A percentile compares a stretch with the other conserved stretches of the same genome.
These are phyloP conservation scores for Fraxinus excelsior DNA, from an alignment of 257 asterid genomes.

Conservation along the genomic window DNA sequence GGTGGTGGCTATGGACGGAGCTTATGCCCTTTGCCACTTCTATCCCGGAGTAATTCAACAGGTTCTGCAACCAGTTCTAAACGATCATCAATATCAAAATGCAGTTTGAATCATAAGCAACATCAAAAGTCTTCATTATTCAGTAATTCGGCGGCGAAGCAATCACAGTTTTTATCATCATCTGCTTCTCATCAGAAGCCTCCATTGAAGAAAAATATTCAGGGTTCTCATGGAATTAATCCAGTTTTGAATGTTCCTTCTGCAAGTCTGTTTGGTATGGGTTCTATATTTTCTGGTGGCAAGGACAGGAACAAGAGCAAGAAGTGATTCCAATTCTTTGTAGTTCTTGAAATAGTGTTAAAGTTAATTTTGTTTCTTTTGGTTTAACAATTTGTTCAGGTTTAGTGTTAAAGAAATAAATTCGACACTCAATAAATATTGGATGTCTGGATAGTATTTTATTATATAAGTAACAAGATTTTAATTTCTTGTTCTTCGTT, in stretches of 20 bases:
- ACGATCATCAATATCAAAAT: slow-evolving; percentile 34
- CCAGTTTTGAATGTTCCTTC: slow-evolving; percentile 71
- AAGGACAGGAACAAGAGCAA: slow-evolving; percentile 61
- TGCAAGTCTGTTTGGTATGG: slow-evolving; percentile 62
- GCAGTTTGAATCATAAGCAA: not conserved
- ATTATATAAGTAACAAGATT: no score
- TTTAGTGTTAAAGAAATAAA: no score
- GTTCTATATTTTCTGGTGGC: slow-evolving; percentile 63
- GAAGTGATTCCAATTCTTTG: slow-evolving; percentile 36
- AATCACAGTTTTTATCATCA: slow-evolving; percentile 20
- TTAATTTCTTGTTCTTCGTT: no score
- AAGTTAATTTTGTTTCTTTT: no score
- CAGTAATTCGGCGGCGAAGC: slow-evolving; percentile 22
- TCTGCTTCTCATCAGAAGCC: slow-evolving; percentile 53
- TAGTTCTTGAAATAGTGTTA: not conserved
- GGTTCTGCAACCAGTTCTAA: slow-evolving; percentile 61
- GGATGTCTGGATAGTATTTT: no score
- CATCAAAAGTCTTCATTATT: not conserved
- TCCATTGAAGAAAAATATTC: slow-evolving; percentile 52
- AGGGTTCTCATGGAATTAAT: slow-evolving; percentile 40
- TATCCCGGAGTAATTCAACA: slow-evolving; percentile 71
- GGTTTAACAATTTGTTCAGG: no score
- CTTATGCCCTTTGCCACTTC: slow-evolving; percentile 64
- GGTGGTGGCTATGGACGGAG: slow-evolving; percentile 63
- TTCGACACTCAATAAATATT: no score